phyloP scores from a whole-genome alignment of 148 eudicot species.

The Persicaria tinctoria region DNA sequence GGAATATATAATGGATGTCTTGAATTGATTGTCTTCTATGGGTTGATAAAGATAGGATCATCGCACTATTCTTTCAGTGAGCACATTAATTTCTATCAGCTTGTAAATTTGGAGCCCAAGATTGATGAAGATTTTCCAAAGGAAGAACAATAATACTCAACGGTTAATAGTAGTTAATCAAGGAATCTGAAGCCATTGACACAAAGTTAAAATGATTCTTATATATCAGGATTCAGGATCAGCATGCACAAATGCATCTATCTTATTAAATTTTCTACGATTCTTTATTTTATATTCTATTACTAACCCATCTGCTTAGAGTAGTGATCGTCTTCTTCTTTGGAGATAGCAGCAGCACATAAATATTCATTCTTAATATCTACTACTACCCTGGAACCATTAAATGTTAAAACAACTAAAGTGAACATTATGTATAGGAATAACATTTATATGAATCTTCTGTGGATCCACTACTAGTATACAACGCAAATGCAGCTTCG shows the following conservation, averaged over 20 bases:
- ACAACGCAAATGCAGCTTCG: not conserved
- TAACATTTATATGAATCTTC: not conserved
- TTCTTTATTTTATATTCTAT: not conserved
- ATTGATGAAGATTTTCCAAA: not conserved
- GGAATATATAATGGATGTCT: not conserved
- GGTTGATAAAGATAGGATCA: not conserved
- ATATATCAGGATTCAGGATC: not conserved
- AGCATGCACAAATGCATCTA: not conserved
- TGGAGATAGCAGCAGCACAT: not conserved
- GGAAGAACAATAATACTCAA: too few species aligned
- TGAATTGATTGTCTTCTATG: not conserved
- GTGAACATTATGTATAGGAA: not conserved
- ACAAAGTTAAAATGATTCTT: not conserved
- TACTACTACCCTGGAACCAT: not conserved
- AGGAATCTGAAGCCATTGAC: not conserved
- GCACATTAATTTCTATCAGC: not conserved
- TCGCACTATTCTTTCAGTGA: not conserved
- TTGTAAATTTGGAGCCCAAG: not conserved
- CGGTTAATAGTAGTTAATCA: not conserved
- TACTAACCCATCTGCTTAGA: too few species aligned
- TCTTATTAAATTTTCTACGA: not conserved
- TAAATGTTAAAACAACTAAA: not conserved
- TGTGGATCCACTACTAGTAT: not conserved
- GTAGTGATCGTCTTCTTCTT: not conserved
- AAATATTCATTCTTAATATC: not conserved